Conservation (phyloP, 169 alveolate genomes). For the Eimeria necatrix region DNA sequence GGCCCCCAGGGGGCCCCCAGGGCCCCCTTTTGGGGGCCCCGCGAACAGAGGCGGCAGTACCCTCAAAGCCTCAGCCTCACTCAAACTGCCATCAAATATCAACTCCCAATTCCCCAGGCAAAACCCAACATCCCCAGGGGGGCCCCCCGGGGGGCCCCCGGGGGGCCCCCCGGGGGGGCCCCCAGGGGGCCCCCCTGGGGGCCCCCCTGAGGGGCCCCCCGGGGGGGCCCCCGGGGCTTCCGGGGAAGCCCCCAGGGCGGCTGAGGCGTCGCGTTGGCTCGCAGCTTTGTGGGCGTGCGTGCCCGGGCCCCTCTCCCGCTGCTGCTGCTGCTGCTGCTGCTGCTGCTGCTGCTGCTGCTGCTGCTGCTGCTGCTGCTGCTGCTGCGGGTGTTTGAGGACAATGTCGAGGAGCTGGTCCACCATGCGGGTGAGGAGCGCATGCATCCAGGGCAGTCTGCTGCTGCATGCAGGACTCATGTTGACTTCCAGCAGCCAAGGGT, state of each 20-base stretch:
- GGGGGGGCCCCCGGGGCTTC: too few relatives aligned
- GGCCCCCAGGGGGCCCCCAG: slow-evolving; percentile 1
- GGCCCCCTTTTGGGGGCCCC: neutral
- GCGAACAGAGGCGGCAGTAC: slow-evolving; percentile 52
- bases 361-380: slow-evolving; percentile 6
- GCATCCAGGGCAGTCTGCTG: slow-evolving; percentile 84
- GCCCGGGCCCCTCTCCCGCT: neutral
- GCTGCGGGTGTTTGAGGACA: neutral
- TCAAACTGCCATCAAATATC: slow-evolving; percentile 51
- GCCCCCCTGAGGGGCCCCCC: too few relatives aligned
- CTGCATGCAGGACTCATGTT: slow-evolving; percentile 96
- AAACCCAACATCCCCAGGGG: too few relatives aligned
- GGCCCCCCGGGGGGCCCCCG: too few relatives aligned
- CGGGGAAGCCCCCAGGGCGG: too few relatives aligned
- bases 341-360: slow-evolving; percentile 1
- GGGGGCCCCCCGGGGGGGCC: too few relatives aligned
- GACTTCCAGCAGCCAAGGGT: slow-evolving; percentile 98
- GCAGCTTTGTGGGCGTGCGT: neutral
- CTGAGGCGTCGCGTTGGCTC: neutral
- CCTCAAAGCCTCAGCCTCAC: slow-evolving; percentile 14
- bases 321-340: slow-evolving; percentile 26
- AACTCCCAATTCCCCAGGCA: slow-evolving; percentile 78
- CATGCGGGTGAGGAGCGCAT: slow-evolving; percentile 90
- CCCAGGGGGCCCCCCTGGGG: too few relatives aligned
- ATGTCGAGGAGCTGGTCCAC: slow-evolving; percentile 68